Base-by-base conservation (phyloP, 2,329 filamentous ascomycete species). In the Aureobasidium uvarum region DNA sequence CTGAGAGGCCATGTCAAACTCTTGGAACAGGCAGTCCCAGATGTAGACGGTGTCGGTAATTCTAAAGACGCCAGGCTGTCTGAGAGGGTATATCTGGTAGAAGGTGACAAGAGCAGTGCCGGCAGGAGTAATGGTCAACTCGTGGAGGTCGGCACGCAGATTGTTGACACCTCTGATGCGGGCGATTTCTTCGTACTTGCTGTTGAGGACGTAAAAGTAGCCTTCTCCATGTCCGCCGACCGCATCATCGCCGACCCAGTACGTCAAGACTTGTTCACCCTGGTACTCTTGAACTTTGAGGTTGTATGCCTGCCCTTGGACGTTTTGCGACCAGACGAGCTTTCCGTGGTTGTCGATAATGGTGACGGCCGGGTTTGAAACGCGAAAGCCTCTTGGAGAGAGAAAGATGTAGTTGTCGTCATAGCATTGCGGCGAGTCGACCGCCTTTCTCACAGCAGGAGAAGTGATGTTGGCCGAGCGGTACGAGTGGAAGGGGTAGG, bases 171-270 rank as follows among this genome's bases (percentile, higher is more conserved):
- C 78, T 28, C 67, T 66, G 33, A 81, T 72, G 31, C 72, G 76
- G 60, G 76, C 77, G 5, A 71, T 75, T 64, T 78, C 72, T 36
- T 79, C 58, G 52, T 72, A 70, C 38, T 72, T 74, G 31, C 72
- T 68, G 59, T 76, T 73, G 20, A 74, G 69, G 70, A 84, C 80
- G 66, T 80, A 78, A 67, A 81, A 80, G 62, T 73, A 72, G 14
- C 81, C 81, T 41, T 77, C 74, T 2, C 81, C 81, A 69, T 82
- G 79, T 2, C 80, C 81, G 2, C 76, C 76, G n/a, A 79, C 77
- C 38, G 79, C 75, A 68, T 80, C 77, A 18, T 79, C 72, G 13
- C 81, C 81, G n/a, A 78, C 75, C 80, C 81, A 83, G 68, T 82
- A 83, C 0, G 80, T 81, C 58, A 83, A 69, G 71, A 81, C 82